Evolutionary conservation across 139 green algal genomes (phyloP).

Genomic region (Chlorella sp.): DNA sequence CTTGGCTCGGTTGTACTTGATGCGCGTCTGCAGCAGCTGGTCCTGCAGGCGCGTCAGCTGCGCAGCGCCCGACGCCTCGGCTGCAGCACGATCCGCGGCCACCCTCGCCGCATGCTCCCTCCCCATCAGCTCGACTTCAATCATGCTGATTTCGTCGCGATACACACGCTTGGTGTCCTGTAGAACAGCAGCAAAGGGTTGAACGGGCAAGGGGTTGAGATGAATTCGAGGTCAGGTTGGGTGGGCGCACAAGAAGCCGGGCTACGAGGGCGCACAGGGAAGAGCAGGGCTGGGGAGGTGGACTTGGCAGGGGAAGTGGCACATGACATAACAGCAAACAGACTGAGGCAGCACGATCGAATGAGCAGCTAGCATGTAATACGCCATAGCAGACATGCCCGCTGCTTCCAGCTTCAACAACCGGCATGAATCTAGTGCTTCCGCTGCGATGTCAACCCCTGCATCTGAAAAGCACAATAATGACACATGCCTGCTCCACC

Average conservation of each 20-base stretch:
- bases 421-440: no score
- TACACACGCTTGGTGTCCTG: constrained; percentile 67
- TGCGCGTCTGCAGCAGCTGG: constrained; percentile 50
- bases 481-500: neutral
- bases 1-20: constrained; percentile 70
- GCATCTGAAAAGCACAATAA: no score
- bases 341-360: neutral
- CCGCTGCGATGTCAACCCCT: no score
- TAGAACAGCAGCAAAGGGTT: neutral
- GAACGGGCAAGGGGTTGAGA: neutral
- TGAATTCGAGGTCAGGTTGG: neutral
- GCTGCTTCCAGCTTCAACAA: no score
- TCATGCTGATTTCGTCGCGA: constrained; percentile 55
- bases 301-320: neutral
- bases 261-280: neutral
- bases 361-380: no score
- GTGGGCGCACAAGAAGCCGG: neutral
- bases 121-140: constrained; percentile 61
- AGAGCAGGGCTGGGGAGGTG: neutral
- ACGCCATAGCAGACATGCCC: no score
- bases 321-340: neutral
- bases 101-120: constrained; percentile 44
- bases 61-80: constrained; percentile 46
- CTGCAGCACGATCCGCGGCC: constrained; percentile 37
- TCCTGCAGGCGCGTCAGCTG: constrained; percentile 59